phyloP scores from a whole-genome alignment of 2,329 filamentous ascomycete genomes.

The Aspergillus intermedius region DNA sequence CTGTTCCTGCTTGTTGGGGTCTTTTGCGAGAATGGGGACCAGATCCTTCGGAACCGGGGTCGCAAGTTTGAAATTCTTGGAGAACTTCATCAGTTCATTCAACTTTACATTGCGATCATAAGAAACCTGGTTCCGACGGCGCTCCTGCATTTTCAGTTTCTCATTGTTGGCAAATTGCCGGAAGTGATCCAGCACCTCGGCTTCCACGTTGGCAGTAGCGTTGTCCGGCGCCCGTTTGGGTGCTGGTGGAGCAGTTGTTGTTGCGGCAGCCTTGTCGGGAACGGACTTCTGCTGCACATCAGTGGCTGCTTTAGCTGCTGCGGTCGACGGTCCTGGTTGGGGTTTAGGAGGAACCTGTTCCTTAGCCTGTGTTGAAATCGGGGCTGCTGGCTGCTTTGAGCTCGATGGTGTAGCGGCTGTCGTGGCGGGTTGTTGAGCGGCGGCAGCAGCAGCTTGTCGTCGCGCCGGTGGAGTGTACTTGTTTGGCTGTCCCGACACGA shows the following conservation, averaged over 20 bases:
- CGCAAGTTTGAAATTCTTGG: constrained; percentile 84
- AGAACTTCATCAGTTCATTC: constrained; percentile 92
- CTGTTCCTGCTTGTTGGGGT: constrained; percentile 86
- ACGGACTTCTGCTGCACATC: constrained; percentile 22
- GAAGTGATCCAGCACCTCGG: constrained; percentile 57
- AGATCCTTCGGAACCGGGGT: constrained; percentile 88
- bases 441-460: constrained; percentile 61
- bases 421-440: constrained; percentile 55
- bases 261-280: constrained; percentile 26
- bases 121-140: constrained; percentile 48
- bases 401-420: constrained; percentile 74
- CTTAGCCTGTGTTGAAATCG: constrained; percentile 24
- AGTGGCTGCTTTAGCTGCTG: constrained; percentile 15
- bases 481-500: constrained; percentile 54
- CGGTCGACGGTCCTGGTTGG: constrained; percentile 16
- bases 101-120: constrained; percentile 86
- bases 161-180: constrained; percentile 58
- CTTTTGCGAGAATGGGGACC: constrained; percentile 92
- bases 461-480: constrained; percentile 90
- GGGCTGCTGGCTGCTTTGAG: constrained; percentile 66
- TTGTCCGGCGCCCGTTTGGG: constrained; percentile 43
- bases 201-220: constrained; percentile 55
- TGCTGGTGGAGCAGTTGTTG: constrained; percentile 38
- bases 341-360: constrained; percentile 15
- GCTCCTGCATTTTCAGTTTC: constrained; percentile 55